Base-by-base conservation (phyloP, 2,329 filamentous ascomycete species). In the Cladosporium sp. region DNA sequence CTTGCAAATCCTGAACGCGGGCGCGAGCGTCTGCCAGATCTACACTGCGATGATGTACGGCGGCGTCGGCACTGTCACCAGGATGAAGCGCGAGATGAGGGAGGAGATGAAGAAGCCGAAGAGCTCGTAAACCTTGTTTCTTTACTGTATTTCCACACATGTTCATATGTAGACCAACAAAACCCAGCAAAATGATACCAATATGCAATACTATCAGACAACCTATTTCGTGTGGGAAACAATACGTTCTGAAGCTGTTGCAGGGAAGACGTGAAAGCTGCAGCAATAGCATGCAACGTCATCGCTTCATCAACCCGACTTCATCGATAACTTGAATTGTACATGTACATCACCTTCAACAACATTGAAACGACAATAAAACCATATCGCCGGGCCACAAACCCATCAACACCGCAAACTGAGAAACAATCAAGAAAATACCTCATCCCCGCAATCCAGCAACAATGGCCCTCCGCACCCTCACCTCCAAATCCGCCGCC, bases 401-500 rank as follows among this genome's bases (percentile, higher is more conserved):
- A 13, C 38, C 43, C 17, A 38, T 20, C 4, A 38, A 37, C n/a
- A 9, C 4, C 22, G 5, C 4, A 5, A 4, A 27, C n/a, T n/a
- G 9, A 36, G n/a, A n/a, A n/a, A n/a, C n/a, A n/a, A n/a, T n/a
- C n/a, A n/a, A n/a, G n/a, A n/a, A n/a, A n/a, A n/a, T n/a, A 17
- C n/a, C 13, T 7, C 15, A 36, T 18, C 15, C 7, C 32, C n/a
- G 15, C n/a, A 36, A 11, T 34, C 12, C 32, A 34, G n/a, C 8
- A 52, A 45, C 13, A 45, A 62, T 65, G 60, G 49, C 61, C 13
- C 59, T 67, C 43, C 58, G 63, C 15, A 95, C 90, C 20, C 80
- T 99, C 20, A 86, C 85, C 8, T 85, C 92, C 37, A 90, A 93
- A 71, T 88, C 89, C 57, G 93, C 93, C 0, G 86, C 88, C 0